These are phyloP conservation scores for Senecio squalidus DNA, from an alignment of 140 eudicot species.

Conservation along the genomic window DNA sequence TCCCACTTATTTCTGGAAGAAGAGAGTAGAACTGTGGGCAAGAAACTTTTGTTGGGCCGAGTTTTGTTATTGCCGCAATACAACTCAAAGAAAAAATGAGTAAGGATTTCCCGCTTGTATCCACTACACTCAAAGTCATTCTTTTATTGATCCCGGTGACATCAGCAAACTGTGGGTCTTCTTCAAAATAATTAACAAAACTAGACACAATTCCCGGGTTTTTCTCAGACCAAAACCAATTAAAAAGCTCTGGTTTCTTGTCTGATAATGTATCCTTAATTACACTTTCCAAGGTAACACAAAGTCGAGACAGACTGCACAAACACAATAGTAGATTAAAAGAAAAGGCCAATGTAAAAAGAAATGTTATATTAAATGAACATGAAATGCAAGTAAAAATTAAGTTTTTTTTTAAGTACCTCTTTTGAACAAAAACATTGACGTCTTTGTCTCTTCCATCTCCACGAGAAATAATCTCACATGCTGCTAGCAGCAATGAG, in stretches of 20 bases:
- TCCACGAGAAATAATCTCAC: constrained; percentile 80
- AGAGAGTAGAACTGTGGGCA: constrained; percentile 71
- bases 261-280: constrained; percentile 1
- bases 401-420: constrained; percentile 30
- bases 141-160: constrained; percentile 46
- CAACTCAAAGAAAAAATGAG: constrained; percentile 77
- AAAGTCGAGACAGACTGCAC: background rate
- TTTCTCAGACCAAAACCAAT: constrained; percentile 1
- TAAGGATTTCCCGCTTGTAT: constrained; percentile 60
- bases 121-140: constrained; percentile 37
- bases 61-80: constrained; percentile 71
- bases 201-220: background rate
- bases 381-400: background rate
- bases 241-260: background rate
- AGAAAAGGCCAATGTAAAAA: background rate
- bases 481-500: constrained; percentile 82
- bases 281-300: background rate
- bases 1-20: constrained; percentile 68
- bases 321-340: background rate
- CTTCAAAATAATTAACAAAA: background rate
- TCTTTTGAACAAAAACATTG: constrained; percentile 73
- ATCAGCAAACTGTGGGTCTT: constrained; percentile 4
- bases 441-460: constrained; percentile 82
- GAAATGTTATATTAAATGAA: background rate
- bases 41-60: constrained; percentile 88